phyloP scores from a whole-genome alignment of 1,284 basidiomycete species.

The Irpex lacteus region DNA sequence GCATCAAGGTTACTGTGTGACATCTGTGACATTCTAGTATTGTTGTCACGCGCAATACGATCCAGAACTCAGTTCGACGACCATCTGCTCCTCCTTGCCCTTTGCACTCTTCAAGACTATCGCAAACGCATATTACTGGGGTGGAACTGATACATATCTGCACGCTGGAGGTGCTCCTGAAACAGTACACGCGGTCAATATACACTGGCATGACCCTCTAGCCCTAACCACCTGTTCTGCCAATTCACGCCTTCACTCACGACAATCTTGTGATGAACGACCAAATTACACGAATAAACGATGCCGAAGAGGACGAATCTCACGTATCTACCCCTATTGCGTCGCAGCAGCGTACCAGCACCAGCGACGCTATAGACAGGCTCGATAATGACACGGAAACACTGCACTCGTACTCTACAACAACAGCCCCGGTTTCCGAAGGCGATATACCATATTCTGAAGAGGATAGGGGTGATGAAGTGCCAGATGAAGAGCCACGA shows the following conservation, averaged over 20 bases:
- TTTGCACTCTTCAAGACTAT: background rate
- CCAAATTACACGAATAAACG: background rate
- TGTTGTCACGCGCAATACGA: background rate
- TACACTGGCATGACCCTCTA: background rate
- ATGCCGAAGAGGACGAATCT: slow-evolving; percentile 5
- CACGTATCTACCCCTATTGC: slow-evolving; percentile 9
- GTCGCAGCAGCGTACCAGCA: slow-evolving; percentile 1
- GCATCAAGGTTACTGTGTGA: background rate
- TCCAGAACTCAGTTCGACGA: background rate
- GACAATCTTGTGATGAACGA: slow-evolving; percentile 3
- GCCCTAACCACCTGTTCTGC: background rate
- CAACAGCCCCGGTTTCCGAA: background rate
- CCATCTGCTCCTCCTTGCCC: background rate
- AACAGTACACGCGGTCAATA: background rate
- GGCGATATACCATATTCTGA: background rate
- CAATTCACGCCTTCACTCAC: slow-evolving; percentile 1
- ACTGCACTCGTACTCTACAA: slow-evolving; percentile 5
- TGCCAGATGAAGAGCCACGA: slow-evolving; percentile 16
- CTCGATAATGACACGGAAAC: slow-evolving; percentile 1
- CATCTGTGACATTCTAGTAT: background rate
- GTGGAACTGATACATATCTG: background rate
- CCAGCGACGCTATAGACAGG: background rate
- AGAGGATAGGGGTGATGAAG: slow-evolving; percentile 1
- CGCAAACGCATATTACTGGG: background rate
- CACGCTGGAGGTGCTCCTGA: background rate